Evolutionary conservation across 2,329 filamentous ascomycete genomes (phyloP).

Genomic region (Neonectria punicea): DNA sequence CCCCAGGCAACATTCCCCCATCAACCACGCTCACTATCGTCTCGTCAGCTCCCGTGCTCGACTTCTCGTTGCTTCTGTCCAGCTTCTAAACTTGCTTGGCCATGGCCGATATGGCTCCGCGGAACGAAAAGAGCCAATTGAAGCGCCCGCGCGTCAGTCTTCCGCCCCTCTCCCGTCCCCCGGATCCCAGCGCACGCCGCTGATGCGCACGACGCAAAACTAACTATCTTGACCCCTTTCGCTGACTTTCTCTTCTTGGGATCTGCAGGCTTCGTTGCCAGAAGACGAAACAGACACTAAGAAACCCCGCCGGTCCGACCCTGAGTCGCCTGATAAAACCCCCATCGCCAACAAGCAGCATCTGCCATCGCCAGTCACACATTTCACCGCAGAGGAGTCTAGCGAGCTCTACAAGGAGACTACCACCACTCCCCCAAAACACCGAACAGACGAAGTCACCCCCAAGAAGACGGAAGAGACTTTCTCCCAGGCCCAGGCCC

Average conservation of each 20-base stretch:
- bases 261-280: conserved; percentile 70
- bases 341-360: conserved; percentile 72
- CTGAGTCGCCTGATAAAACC: conserved; percentile 72
- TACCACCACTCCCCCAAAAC: conserved; percentile 76
- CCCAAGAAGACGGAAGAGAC: conserved; percentile 62
- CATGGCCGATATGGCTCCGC: conserved; percentile 64
- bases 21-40: conserved; percentile 11
- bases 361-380: conserved; percentile 84
- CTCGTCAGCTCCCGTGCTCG: conserved; percentile 23
- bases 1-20: conserved; percentile 38
- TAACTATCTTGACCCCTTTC: conserved; percentile 20
- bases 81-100: conserved; percentile 32
- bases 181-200: conserved; percentile 4
- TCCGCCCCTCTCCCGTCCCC: conserved; percentile 28
- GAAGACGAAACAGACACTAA: conserved; percentile 76
- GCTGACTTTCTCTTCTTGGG: conserved; percentile 37
- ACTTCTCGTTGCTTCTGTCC: conserved; percentile 28
- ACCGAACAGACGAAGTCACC: conserved; percentile 64
- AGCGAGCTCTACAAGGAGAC: conserved; percentile 72
- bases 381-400: conserved; percentile 66
- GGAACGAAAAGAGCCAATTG: conserved; percentile 81
- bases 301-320: conserved; percentile 84
- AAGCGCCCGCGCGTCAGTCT: conserved; percentile 80
- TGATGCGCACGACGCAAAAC: conserved; percentile 15
- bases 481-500: conserved; percentile 55